These are phyloP conservation scores for Rosa rugosa DNA, from an alignment of 306 rosid species.

Conservation along the genomic window DNA sequence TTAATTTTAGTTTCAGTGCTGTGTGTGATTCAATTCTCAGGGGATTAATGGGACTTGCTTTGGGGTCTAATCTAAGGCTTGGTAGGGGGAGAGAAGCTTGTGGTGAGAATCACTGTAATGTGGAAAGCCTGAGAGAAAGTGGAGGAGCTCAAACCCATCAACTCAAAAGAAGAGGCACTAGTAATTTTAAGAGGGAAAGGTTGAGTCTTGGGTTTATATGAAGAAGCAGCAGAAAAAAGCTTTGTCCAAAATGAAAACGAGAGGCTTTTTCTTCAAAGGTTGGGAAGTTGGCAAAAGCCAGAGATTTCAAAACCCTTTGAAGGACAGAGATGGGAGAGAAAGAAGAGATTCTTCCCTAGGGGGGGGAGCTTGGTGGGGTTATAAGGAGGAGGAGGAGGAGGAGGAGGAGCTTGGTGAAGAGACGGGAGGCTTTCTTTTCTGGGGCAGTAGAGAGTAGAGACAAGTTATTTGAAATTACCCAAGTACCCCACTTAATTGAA, in stretches of 20 bases:
- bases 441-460: neutral
- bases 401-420: conserved; percentile 31
- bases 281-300: conserved; percentile 26
- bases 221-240: neutral
- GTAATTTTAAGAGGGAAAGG: conserved; percentile 20
- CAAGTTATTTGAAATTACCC: conserved; percentile 7
- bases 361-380: conserved; percentile 53
- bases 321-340: conserved; percentile 19
- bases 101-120: conserved; percentile 49
- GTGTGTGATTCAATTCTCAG: conserved; percentile 9
- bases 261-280: conserved; percentile 15
- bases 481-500: neutral
- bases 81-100: conserved; percentile 31
- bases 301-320: neutral
- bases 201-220: conserved; percentile 17
- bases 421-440: conserved; percentile 28
- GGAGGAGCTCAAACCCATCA: conserved; percentile 44
- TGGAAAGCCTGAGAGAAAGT: conserved; percentile 43
- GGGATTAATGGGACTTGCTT: conserved; percentile 21
- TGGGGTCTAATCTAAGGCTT: conserved; percentile 29
- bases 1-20: neutral
- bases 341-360: conserved; percentile 41
- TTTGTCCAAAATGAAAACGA: neutral
- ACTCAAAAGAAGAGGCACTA: neutral
- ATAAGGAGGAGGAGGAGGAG: conserved; percentile 36